Evolutionary conservation across 768 basidiomycete species (phyloP).

Genomic region (Lactifluus hygrophoroides): DNA sequence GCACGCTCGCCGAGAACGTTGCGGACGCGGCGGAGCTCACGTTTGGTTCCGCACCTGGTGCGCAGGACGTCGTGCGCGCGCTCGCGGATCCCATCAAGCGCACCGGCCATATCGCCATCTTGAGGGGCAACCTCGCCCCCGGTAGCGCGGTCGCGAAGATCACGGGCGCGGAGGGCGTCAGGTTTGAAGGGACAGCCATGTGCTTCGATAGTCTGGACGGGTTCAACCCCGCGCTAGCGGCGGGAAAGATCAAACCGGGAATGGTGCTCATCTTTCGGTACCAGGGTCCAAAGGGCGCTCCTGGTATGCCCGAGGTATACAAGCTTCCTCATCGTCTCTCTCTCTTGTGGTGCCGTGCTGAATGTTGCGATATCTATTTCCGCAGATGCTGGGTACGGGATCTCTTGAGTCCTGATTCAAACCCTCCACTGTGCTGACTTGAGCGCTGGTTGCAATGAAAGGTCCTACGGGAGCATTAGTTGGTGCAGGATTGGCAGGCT

Average conservation of each 20-base stretch:
- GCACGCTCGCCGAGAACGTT: slow-evolving; percentile 82
- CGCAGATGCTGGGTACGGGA: slow-evolving; percentile 41
- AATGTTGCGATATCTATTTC: neutral
- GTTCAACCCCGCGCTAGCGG: slow-evolving; percentile 67
- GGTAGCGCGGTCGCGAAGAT: slow-evolving; percentile 86
- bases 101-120: slow-evolving; percentile 80
- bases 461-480: slow-evolving; percentile 80
- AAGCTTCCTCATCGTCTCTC: neutral
- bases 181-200: slow-evolving; percentile 73
- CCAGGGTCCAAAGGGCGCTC: slow-evolving; percentile 86
- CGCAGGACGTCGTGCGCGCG: slow-evolving; percentile 68
- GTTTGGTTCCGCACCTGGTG: slow-evolving; percentile 34
- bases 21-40: slow-evolving; percentile 64
- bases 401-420: no score
- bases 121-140: slow-evolving; percentile 85
- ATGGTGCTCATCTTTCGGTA: slow-evolving; percentile 78
- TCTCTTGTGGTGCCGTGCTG: neutral
- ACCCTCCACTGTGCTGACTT: neutral
- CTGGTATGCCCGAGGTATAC: slow-evolving; percentile 78
- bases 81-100: slow-evolving; percentile 75
- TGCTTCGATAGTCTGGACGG: slow-evolving; percentile 41
- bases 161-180: slow-evolving; percentile 85
- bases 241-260: slow-evolving; percentile 67
- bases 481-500: slow-evolving; percentile 72
- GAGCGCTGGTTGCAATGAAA: slow-evolving; percentile 13